Evolutionary conservation across 2,329 filamentous ascomycete species (phyloP), one percentile per base, ranked within the genome.

Genomic region (Penicillium occitanis): DNA sequence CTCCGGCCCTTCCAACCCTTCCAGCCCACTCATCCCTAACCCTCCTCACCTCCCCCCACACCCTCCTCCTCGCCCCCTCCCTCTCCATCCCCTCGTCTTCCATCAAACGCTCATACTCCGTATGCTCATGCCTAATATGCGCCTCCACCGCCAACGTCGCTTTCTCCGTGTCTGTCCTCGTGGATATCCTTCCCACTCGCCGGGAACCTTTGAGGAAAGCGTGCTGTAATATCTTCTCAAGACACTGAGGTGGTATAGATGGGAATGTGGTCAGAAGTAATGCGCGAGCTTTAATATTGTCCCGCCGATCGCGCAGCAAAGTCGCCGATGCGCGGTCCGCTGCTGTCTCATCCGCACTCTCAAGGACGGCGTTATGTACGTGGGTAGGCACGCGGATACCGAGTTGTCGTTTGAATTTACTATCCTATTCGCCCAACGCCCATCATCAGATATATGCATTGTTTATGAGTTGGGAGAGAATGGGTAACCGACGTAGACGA

Each of bases 331-430:
- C 77, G 19, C 83, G 81, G 1, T 76, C 71, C 7, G 75, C 59
- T 1, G 79, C 73, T 1, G 82, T 84, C 30, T 73, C 72, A 5
- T 76, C 73, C 0, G 81, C 79, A 44, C 74, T 72, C 33, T 71
- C 63, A 22, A 78, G 72, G 14, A 84, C 81, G 8, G 73, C 67
- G 6, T 70, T 63, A 63, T 82, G 70, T 25, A 84, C 76, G 6
- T 71, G 70, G 17, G 68, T 69, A 0, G 81, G 82, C 3, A 82
- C 76, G 46, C 81, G 79, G 22, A 85, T 74, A 14, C 83, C 83
- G 17, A 81, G 65, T 67, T 35, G 70, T 70, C 35, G 67, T 71
- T 44, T 46, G 19, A 42, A 46, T 65, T 75, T 77, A 37, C 72
- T 74, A 33, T 67, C 65, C 61, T 67, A 6, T 17, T 22, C 11